Conservation (phyloP, 2,329 filamentous ascomycete genomes). For the Bipolaris bicolor region DNA sequence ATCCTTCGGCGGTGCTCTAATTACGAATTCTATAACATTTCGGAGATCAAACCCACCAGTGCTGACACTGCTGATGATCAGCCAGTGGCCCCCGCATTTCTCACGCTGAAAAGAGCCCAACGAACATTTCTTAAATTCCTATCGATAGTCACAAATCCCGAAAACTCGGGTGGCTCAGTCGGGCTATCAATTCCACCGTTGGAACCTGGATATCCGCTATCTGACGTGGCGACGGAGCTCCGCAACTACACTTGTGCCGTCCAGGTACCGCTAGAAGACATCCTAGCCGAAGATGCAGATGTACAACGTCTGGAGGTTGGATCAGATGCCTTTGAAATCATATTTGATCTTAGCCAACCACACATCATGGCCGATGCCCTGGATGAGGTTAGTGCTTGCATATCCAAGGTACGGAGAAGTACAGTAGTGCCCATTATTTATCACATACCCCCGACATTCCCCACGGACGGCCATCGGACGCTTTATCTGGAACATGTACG, state of each 20-base stretch:
- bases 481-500: constrained; percentile 63
- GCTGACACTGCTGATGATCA: constrained; percentile 26
- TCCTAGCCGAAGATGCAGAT: constrained; percentile 62
- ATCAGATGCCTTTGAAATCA: constrained; percentile 70
- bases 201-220: constrained; percentile 69
- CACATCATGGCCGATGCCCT: constrained; percentile 21
- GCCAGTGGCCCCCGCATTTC: constrained; percentile 60
- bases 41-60: constrained; percentile 55
- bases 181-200: constrained; percentile 57
- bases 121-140: constrained; percentile 73
- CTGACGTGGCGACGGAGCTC: constrained; percentile 64
- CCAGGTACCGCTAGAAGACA: constrained; percentile 63
- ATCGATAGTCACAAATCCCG: constrained; percentile 62
- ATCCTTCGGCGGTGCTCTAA: constrained; percentile 72
- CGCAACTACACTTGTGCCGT: constrained; percentile 71
- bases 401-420: constrained; percentile 67
- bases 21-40: constrained; percentile 77
- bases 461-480: constrained; percentile 34
- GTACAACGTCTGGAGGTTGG: constrained; percentile 71
- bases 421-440: constrained; percentile 61
- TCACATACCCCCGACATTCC: constrained; percentile 40
- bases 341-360: constrained; percentile 52
- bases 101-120: constrained; percentile 72
- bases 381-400: constrained; percentile 61
- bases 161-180: constrained; percentile 45